These are phyloP conservation scores for Nakazawaea anatomiae DNA, from an alignment of 805 yeast genomes.

Conservation along the genomic window DNA sequence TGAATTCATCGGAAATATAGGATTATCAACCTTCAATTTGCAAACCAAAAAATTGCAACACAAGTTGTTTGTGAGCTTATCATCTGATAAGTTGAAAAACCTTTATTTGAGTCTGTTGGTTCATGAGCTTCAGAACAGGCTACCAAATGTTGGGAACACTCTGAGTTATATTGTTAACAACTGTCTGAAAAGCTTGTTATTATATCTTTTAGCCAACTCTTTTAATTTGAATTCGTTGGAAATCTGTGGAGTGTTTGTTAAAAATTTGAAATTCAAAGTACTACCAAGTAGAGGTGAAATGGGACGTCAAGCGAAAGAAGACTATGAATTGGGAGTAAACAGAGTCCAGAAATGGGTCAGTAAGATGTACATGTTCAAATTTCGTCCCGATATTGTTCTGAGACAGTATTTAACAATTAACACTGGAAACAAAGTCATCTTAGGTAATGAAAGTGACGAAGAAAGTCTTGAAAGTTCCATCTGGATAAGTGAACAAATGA, in stretches of 20 bases:
- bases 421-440: neutral
- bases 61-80: neutral
- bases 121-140: neutral
- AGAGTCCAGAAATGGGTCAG: neutral
- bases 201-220: neutral
- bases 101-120: neutral
- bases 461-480: neutral
- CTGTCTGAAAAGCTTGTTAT: neutral
- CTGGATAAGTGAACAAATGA: conserved; percentile 1
- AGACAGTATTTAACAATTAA: neutral
- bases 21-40: neutral
- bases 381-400: neutral
- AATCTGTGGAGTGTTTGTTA: neutral
- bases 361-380: conserved; percentile 4
- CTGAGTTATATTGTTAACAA: neutral
- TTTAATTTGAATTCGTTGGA: too few relatives aligned
- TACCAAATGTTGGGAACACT: conserved; percentile 1
- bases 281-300: neutral
- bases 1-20: neutral
- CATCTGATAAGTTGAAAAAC: neutral
- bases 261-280: neutral
- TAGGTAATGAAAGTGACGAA: too few relatives aligned
- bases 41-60: neutral
- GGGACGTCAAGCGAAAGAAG: neutral
- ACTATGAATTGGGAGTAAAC: neutral